Conservation (phyloP, 768 basidiomycete genomes). For the Phylloporus sp. region DNA sequence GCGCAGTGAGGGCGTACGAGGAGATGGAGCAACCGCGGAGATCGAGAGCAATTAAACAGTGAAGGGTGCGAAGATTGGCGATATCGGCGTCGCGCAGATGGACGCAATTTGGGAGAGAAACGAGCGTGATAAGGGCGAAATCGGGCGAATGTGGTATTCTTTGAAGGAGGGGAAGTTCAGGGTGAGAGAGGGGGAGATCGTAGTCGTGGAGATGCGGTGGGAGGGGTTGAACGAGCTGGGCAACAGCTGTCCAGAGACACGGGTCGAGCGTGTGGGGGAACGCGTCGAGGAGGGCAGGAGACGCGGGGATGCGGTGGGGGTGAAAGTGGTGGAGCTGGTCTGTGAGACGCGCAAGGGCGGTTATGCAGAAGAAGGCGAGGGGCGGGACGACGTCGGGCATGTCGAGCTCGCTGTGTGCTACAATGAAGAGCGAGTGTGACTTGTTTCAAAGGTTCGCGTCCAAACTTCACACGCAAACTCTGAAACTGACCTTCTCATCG, state of each 20-base stretch:
- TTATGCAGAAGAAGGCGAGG: constrained; percentile 50
- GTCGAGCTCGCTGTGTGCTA: not conserved
- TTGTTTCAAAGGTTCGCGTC: not conserved
- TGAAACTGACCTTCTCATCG: constrained; percentile 13
- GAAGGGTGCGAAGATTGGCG: constrained; percentile 45
- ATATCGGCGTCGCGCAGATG: constrained; percentile 60
- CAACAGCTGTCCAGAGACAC: constrained; percentile 56
- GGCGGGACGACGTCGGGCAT: constrained; percentile 39
- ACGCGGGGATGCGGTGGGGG: constrained; percentile 35
- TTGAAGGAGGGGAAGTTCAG: constrained; percentile 54
- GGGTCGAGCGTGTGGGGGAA: constrained; percentile 43
- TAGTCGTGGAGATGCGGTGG: constrained; percentile 34
- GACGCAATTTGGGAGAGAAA: constrained; percentile 53
- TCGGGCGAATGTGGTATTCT: constrained; percentile 46
- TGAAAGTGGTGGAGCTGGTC: constrained; percentile 35
- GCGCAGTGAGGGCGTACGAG: constrained; percentile 46
- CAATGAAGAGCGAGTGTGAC: not conserved
- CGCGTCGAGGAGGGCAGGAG: constrained; percentile 41
- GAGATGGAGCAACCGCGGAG: constrained; percentile 51
- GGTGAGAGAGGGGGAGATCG: constrained; percentile 53
- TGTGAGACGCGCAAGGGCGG: constrained; percentile 38
- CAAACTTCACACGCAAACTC: constrained; percentile 18
- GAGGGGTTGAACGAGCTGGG: constrained; percentile 55
- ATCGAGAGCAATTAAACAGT: constrained; percentile 61
- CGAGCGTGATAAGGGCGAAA: constrained; percentile 63